phyloP scores from a whole-genome alignment of 2,329 filamentous ascomycete genomes.

The Fusarium scirpi region DNA sequence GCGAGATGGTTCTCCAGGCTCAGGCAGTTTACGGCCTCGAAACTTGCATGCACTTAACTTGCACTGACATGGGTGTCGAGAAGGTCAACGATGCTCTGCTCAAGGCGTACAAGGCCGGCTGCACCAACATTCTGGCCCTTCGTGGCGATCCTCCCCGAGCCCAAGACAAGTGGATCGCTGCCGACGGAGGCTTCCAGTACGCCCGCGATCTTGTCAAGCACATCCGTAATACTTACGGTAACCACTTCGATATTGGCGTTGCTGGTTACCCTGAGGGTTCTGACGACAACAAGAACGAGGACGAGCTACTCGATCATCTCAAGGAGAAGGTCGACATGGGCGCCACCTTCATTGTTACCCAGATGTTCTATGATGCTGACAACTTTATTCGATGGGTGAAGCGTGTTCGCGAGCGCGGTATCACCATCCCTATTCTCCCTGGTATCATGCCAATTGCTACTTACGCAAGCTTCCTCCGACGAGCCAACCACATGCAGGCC shows the following conservation, averaged over 20 bases:
- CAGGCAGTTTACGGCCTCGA: slow-evolving; percentile 96
- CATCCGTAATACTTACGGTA: slow-evolving; percentile 77
- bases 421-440: slow-evolving; percentile 84
- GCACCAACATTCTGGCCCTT: slow-evolving; percentile 95
- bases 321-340: slow-evolving; percentile 98
- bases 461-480: slow-evolving; percentile 89
- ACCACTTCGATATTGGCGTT: slow-evolving; percentile 94
- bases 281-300: slow-evolving; percentile 91
- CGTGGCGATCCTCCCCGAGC: slow-evolving; percentile 94
- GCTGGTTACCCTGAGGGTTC: slow-evolving; percentile 96
- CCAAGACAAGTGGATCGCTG: slow-evolving; percentile 91
- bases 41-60: slow-evolving; percentile 99
- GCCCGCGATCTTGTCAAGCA: slow-evolving; percentile 90
- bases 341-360: slow-evolving; percentile 92
- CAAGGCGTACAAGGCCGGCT: slow-evolving; percentile 92
- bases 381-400: slow-evolving; percentile 93
- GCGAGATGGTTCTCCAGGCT: slow-evolving; percentile 96
- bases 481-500: slow-evolving; percentile 92
- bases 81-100: slow-evolving; percentile 91
- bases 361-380: slow-evolving; percentile 99
- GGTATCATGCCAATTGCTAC: slow-evolving; percentile 93
- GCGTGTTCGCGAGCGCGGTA: slow-evolving; percentile 86
- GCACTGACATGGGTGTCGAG: slow-evolving; percentile 95
- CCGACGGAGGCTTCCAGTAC: slow-evolving; percentile 89
- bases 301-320: slow-evolving; percentile 86